Percentiles rank a stretch among this genome's conserved stretches.
phyloP scores from a whole-genome alignment of 352 stramenopile species.

The Pythium monospermum region DNA sequence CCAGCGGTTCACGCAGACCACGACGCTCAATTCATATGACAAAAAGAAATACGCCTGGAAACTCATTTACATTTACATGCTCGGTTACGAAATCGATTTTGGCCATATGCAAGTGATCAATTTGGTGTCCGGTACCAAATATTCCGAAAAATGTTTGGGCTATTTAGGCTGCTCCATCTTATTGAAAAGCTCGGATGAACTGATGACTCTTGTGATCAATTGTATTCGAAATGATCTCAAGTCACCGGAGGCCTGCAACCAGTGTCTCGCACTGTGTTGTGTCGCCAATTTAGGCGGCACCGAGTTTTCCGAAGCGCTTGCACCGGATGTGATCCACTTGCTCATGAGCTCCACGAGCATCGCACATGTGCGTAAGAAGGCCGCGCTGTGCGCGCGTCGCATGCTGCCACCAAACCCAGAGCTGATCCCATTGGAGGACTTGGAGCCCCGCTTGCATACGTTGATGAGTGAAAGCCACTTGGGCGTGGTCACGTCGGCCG shows the following conservation, averaged over 20 bases:
- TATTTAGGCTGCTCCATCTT: slow-evolving; percentile 96
- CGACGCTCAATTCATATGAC: slow-evolving; percentile 91
- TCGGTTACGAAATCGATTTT: slow-evolving; percentile 99
- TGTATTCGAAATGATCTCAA: slow-evolving; percentile 96
- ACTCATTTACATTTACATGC: slow-evolving; percentile 98
- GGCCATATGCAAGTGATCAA: slow-evolving; percentile 97
- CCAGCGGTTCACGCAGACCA: slow-evolving; percentile 92
- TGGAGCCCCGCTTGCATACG: slow-evolving; percentile 54
- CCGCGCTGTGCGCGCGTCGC: slow-evolving; percentile 91
- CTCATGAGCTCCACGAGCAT: slow-evolving; percentile 90
- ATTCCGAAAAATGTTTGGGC: slow-evolving; percentile 93
- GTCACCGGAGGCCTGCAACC: slow-evolving; percentile 72
- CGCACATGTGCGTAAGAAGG: slow-evolving; percentile 96
- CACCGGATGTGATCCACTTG: slow-evolving; percentile 91
- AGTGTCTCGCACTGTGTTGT: slow-evolving; percentile 94
- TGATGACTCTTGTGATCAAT: slow-evolving; percentile 93
- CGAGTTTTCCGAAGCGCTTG: slow-evolving; percentile 93
- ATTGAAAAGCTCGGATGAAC: slow-evolving; percentile 86
- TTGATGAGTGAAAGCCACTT: slow-evolving; percentile 93
- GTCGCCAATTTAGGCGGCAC: slow-evolving; percentile 95
- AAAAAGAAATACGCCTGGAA: slow-evolving; percentile 99
- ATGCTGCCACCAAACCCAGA: slow-evolving; percentile 92
- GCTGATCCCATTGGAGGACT: slow-evolving; percentile 79
- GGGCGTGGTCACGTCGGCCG: slow-evolving; percentile 91
- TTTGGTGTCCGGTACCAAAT: slow-evolving; percentile 92